Evolutionary conservation across 2,329 filamentous ascomycete species (phyloP).

Genomic region (Dothideomycetidae sp.): DNA sequence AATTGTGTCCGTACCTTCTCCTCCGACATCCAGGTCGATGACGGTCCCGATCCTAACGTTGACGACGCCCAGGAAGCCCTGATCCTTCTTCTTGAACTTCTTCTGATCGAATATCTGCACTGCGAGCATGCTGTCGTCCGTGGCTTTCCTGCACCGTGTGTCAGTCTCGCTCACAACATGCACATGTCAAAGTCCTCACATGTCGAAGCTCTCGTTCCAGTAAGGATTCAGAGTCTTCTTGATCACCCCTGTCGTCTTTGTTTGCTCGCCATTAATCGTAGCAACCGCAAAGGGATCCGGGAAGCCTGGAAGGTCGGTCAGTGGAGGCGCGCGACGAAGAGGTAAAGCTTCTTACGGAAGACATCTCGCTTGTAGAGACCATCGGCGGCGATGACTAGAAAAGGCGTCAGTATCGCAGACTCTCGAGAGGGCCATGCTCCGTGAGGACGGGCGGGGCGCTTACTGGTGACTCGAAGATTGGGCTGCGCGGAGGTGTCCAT

Average conservation of each 20-base stretch:
- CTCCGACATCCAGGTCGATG: slow-evolving; percentile 75
- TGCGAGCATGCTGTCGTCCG: slow-evolving; percentile 89
- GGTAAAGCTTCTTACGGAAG: slow-evolving; percentile 56
- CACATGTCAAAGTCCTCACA: slow-evolving; percentile 47
- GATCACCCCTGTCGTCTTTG: slow-evolving; percentile 91
- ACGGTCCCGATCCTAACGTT: slow-evolving; percentile 93
- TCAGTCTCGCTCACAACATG: slow-evolving; percentile 4
- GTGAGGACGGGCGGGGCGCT: slow-evolving; percentile 23
- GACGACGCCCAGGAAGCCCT: slow-evolving; percentile 94
- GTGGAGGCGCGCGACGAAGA: slow-evolving; percentile 8
- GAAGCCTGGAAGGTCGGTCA: slow-evolving; percentile 50
- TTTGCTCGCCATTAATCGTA: slow-evolving; percentile 95
- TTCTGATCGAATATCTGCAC: slow-evolving; percentile 99
- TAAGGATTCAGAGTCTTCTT: slow-evolving; percentile 98
- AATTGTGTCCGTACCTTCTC: slow-evolving; percentile 56
- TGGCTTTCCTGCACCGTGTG: slow-evolving; percentile 56
- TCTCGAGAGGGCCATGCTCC: too few relatives aligned
- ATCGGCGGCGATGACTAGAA: slow-evolving; percentile 89
- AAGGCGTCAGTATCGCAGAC: slow-evolving; percentile 1
- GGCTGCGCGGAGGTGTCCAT: slow-evolving; percentile 42
- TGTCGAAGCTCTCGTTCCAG: slow-evolving; percentile 98
- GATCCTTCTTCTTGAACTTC: slow-evolving; percentile 99
- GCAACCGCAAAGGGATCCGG: slow-evolving; percentile 96
- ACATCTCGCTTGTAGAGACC: slow-evolving; percentile 98
- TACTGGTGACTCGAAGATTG: slow-evolving; percentile 90